Conservation (phyloP, 768 basidiomycete species). For the Rhizopogon vinicolor region DNA sequence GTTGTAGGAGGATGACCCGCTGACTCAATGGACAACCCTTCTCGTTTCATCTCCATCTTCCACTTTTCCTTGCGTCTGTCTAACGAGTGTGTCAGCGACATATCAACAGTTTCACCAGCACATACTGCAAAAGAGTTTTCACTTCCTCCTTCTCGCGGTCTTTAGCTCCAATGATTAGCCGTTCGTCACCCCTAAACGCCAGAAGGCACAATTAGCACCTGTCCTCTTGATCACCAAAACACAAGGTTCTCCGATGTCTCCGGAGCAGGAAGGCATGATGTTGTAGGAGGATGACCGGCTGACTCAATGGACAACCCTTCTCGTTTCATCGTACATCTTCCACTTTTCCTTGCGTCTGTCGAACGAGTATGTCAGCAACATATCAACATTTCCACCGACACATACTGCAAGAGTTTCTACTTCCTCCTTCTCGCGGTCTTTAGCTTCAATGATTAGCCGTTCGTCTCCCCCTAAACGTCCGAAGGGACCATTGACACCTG, state of each 20-base stretch:
- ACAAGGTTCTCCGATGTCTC: constrained; percentile 4
- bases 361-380: neutral
- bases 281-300: neutral
- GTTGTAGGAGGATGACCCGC: neutral
- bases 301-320: constrained; percentile 1
- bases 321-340: constrained; percentile 14
- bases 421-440: constrained; percentile 12
- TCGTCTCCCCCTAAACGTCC: constrained; percentile 27
- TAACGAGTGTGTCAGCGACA: neutral
- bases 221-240: constrained; percentile 29
- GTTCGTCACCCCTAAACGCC: constrained; percentile 24
- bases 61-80: constrained; percentile 31
- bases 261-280: constrained; percentile 3
- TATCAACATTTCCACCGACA: neutral
- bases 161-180: constrained; percentile 13
- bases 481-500: constrained; percentile 4
- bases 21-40: neutral
- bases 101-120: neutral
- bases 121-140: constrained; percentile 12
- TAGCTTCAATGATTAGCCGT: constrained; percentile 14
- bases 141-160: constrained; percentile 13
- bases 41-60: constrained; percentile 18
- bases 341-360: constrained; percentile 31
- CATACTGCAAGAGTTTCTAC: constrained; percentile 13
- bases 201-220: constrained; percentile 6